Evolutionary conservation across 768 basidiomycete species (phyloP).

Genomic region (Cystobasidium onofrii): DNA sequence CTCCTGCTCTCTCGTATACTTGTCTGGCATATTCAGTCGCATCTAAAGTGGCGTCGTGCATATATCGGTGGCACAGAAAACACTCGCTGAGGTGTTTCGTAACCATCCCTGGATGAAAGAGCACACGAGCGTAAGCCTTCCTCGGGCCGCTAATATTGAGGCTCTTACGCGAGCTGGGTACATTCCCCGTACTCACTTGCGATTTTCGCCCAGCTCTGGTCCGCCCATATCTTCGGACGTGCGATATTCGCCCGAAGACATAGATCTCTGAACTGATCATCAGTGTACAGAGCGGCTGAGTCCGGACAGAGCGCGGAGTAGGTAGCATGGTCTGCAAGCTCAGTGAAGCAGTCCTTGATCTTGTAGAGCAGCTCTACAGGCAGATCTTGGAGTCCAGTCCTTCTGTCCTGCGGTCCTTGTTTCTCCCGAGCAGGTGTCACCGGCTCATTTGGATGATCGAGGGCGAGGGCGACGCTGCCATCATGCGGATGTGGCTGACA

Average conservation of each 20-base stretch:
- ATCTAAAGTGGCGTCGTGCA: not conserved
- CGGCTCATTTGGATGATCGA: not conserved
- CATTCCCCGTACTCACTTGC: not conserved
- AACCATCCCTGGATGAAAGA: not conserved
- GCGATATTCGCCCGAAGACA: not conserved
- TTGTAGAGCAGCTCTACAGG: constrained; percentile 5
- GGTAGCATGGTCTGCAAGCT: not conserved
- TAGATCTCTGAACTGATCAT: not conserved
- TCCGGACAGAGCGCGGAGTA: constrained; percentile 4
- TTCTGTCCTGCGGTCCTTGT: not conserved
- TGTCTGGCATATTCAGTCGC: not conserved
- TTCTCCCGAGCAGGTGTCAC: not conserved
- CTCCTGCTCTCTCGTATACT: not conserved
- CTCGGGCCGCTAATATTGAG: too few species aligned
- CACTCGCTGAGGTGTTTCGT: not conserved
- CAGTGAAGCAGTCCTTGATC: constrained; percentile 5
- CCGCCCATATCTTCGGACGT: not conserved
- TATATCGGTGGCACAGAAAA: not conserved
- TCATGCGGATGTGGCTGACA: not conserved
- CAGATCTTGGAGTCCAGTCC: not conserved
- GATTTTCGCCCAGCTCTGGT: not conserved
- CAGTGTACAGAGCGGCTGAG: not conserved
- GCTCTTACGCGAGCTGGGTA: too few species aligned
- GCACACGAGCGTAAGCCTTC: not conserved
- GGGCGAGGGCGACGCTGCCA: not conserved